Evolutionary conservation across 2,329 filamentous ascomycete genomes (phyloP).

Genomic region (Fusarium armeniacum): DNA sequence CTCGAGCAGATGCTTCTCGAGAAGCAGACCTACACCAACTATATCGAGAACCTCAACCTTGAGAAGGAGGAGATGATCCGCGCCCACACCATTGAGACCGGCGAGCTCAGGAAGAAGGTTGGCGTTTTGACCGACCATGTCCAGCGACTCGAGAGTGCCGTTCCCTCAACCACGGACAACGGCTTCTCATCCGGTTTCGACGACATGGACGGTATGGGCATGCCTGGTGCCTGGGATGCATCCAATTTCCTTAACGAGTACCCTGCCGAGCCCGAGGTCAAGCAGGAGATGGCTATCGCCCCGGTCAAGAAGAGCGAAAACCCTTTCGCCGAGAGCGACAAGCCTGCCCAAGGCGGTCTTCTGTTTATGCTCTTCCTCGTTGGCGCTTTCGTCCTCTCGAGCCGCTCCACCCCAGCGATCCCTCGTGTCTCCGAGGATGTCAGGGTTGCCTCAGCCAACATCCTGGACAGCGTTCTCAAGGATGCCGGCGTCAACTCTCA

Average conservation of each 20-base stretch:
- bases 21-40: conserved; percentile 80
- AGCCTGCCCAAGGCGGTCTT: conserved; percentile 82
- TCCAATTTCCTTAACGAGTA: conserved; percentile 79
- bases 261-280: conserved; percentile 72
- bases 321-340: conserved; percentile 66
- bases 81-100: conserved; percentile 88
- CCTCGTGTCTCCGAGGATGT: conserved; percentile 85
- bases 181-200: conserved; percentile 79
- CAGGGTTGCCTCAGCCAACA: conserved; percentile 80
- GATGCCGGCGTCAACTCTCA: conserved; percentile 74
- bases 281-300: conserved; percentile 70
- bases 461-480: conserved; percentile 86
- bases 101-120: conserved; percentile 93
- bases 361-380: conserved; percentile 97
- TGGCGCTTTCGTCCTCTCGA: conserved; percentile 94
- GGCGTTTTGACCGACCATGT: conserved; percentile 81
- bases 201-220: conserved; percentile 86
- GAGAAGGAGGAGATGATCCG: conserved; percentile 95
- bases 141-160: conserved; percentile 76
- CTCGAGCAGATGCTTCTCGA: conserved; percentile 79
- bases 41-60: conserved; percentile 80
- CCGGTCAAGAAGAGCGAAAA: conserved; percentile 65
- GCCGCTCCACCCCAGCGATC: conserved; percentile 78
- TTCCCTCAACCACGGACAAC: conserved; percentile 64
- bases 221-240: conserved; percentile 86